Base-by-base conservation (phyloP, 169 alveolate genomes). In the Plasmodium blacklocki region DNA sequence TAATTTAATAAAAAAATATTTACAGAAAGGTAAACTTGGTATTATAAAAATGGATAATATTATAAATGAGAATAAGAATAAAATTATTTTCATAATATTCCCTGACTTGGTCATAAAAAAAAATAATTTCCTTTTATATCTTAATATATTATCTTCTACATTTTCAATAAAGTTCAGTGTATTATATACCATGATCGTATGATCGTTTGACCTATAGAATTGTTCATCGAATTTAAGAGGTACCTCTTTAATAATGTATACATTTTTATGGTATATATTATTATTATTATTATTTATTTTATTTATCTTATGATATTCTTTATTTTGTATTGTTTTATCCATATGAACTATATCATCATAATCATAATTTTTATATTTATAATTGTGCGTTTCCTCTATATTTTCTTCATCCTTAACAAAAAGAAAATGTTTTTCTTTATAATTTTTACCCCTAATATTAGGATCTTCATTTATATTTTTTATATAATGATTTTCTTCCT, bases 11-110 rank as follows among this genome's bases (percentile, higher is more conserved):
- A 60, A 7, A 67, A 76, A 5, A 21, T 43, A 43, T 1, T 52
- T 76, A 23, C 64, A 68, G 18, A 68, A n/a, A 58, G 73, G 78
- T 32, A 64, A 29, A 14, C 89, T 76, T 5, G 89, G 89, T 14
- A 76, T 29, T 26, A 74, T 29, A 45, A 74, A 74, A 12, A 60
- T 74, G 3, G 15, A n/a, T 0, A 39, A 18, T 1, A 29, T 70
- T 19, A 64, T 47, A 15, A 76, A 2, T 6, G 32, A 26, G 4
- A 64, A 45, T 18, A 76, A 18, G 19, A 76, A 47, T 11, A 76
- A 49, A 64, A 76, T 64, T 1, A 64, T 15, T 43, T 64, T 64
- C 23, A 76, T 59, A 11, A 59, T 52, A 18, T 23, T 76, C 50
- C 15, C 45, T 23, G 63, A n/a, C 2, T 19, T 52, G 3, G 6